A percentile compares a stretch with the other conserved stretches of the same genome.
phyloP scores from a whole-genome alignment of 73 alveolate species.

The Stentor roeselii region DNA sequence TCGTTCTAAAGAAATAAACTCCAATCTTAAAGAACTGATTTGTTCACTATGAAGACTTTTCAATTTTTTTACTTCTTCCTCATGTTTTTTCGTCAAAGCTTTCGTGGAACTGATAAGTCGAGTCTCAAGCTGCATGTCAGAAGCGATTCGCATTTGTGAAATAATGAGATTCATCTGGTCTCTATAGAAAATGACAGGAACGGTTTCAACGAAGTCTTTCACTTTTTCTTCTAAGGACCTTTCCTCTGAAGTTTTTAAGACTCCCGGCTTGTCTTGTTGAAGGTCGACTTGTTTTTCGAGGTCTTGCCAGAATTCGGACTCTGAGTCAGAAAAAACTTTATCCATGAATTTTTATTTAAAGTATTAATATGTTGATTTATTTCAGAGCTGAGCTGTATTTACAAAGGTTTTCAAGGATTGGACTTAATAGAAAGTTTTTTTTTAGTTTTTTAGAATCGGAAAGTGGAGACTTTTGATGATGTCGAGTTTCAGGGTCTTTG shows the following conservation, averaged over 20 bases:
- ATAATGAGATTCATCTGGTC: neutral
- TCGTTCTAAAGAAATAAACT: neutral
- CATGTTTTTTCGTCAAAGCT: neutral
- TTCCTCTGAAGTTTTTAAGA: neutral
- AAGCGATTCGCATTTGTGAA: neutral
- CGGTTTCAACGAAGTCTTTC: neutral
- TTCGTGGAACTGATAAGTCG: neutral
- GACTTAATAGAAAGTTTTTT: no score
- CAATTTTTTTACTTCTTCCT: neutral
- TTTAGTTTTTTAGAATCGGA: no score
- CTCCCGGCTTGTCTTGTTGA: neutral
- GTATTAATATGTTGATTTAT: no score
- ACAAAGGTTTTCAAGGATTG: no score
- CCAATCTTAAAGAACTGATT: neutral
- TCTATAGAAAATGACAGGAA: neutral
- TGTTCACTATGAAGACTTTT: neutral
- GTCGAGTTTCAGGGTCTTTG: no score
- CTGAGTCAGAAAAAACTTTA: constrained; percentile 3
- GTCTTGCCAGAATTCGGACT: constrained; percentile 17
- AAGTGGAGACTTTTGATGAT: no score
- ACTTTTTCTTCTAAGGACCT: constrained; percentile 5
- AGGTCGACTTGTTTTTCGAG: neutral
- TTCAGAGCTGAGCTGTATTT: no score
- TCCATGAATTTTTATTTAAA: no score
- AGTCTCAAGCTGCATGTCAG: neutral